Evolutionary conservation across 140 eudicot species (phyloP), one percentile per base, ranked within the genome.

Genomic region (Anethum foeniculum): DNA sequence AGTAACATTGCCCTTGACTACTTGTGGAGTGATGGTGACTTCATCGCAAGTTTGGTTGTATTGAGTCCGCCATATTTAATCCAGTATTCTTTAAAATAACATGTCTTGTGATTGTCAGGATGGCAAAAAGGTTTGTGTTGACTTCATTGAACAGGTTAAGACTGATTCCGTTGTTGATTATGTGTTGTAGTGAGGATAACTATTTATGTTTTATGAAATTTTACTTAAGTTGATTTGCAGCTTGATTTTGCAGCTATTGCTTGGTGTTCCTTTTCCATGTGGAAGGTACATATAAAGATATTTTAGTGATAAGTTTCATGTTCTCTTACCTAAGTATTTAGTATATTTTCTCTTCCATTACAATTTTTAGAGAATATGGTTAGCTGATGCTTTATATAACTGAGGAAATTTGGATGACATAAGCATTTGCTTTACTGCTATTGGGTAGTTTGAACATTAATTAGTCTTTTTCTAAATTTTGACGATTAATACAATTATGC

Each of bases 181-280:
- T 34, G 8, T 32, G 60, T 27, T 76, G 69, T 10, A 41, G 77
- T 77, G 56, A 60, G 54, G 9, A 67, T 34, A 15, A 52, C 28
- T 32, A 62, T 80, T 39, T 38, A 62, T 58, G 32, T 79, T 49
- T 71, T 14, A 79, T 79, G 38, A 71, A 77, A 77, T 56, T 85
- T 84, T 74, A 86, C 69, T 80, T 65, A 78, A 39, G 75, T 84
- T 67, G 60, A 75, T 74, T 84, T 88, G 82, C 99, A 96, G 98
- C 97, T 96, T 88, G 99, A 96, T 87, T 96, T 96, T 90, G 92
- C 98, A 62, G 96, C 82, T 39, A 60, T 88, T 96, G 89, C 93
- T 96, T 86, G 99, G 98, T 52, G 77, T 96, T 77, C 99, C 99
- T 6, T 91, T 91, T 85, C 99, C 99, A 81, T 96, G 86, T 88